Conservation (phyloP, 2,329 filamentous ascomycete genomes). For the Neoascochyta sp. region DNA sequence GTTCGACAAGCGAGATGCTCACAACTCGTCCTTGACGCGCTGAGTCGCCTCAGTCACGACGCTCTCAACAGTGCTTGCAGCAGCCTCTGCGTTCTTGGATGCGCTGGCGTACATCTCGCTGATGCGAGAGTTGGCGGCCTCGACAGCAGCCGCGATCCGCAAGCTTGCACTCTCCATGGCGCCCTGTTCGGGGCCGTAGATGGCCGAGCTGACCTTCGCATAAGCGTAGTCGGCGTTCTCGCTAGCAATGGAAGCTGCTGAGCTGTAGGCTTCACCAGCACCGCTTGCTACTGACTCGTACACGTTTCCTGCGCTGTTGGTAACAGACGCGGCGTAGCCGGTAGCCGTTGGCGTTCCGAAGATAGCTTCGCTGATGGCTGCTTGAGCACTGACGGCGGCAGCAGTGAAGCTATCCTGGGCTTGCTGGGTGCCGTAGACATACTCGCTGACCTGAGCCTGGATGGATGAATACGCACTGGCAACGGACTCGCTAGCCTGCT, state of each 20-base stretch:
- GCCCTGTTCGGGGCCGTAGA: slow-evolving; percentile 48
- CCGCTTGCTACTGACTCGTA: slow-evolving; percentile 40
- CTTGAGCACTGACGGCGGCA: slow-evolving; percentile 54
- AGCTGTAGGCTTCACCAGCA: slow-evolving; percentile 40
- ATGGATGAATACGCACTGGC: slow-evolving; percentile 52
- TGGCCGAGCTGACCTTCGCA: slow-evolving; percentile 41
- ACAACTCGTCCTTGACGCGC: slow-evolving; percentile 54
- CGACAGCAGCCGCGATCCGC: slow-evolving; percentile 42
- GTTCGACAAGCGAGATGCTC: slow-evolving; percentile 3
- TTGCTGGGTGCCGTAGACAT: slow-evolving; percentile 54
- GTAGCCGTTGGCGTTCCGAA: slow-evolving; percentile 54
- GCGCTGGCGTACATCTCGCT: slow-evolving; percentile 39
- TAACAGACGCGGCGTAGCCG: slow-evolving; percentile 36
- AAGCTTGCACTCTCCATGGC: slow-evolving; percentile 46
- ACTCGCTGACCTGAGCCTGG: slow-evolving; percentile 50
- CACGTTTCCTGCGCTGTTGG: slow-evolving; percentile 43
- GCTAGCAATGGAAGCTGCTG: slow-evolving; percentile 45
- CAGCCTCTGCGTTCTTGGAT: slow-evolving; percentile 43
- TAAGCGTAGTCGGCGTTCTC: slow-evolving; percentile 37
- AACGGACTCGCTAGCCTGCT: slow-evolving; percentile 53
- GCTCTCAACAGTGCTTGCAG: slow-evolving; percentile 44
- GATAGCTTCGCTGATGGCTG: slow-evolving; percentile 54
- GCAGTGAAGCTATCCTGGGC: slow-evolving; percentile 53
- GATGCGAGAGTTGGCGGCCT: slow-evolving; percentile 44
- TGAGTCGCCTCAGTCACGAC: slow-evolving; percentile 40